A percentile compares a stretch with the other conserved stretches of the same genome.
phyloP scores from a whole-genome alignment of 1,284 basidiomycete genomes.

The Ceratobasidium sp. region DNA sequence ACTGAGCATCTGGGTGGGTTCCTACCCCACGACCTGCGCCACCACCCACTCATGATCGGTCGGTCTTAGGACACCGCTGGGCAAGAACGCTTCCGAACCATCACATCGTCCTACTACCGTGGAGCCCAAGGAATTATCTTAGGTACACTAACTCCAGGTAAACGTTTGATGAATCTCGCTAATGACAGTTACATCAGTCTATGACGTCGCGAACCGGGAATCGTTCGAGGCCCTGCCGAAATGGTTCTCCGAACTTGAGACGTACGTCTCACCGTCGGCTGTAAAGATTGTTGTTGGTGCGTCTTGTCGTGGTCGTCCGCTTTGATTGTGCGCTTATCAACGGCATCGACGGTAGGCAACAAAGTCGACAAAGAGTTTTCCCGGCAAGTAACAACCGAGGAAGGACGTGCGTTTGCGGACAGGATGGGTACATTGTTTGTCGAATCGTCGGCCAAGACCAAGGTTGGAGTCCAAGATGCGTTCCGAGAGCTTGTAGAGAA shows the following conservation, averaged over 20 bases:
- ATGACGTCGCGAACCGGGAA: constrained; percentile 90
- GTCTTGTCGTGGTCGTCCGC: constrained; percentile 3
- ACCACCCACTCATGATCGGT: background rate
- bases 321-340: background rate
- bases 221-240: constrained; percentile 91
- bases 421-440: constrained; percentile 85
- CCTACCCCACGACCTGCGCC: background rate
- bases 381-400: constrained; percentile 80
- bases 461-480: constrained; percentile 77
- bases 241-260: constrained; percentile 96
- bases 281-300: constrained; percentile 88
- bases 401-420: constrained; percentile 82
- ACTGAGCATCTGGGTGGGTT: constrained; percentile 78
- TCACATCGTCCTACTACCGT: constrained; percentile 90
- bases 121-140: constrained; percentile 90
- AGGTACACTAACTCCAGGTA: constrained; percentile 16
- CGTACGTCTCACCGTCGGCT: constrained; percentile 86
- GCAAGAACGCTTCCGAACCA: constrained; percentile 89
- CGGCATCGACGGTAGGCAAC: constrained; percentile 62
- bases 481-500: constrained; percentile 82
- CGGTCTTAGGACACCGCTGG: constrained; percentile 81
- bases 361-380: constrained; percentile 97
- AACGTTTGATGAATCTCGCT: background rate
- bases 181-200: constrained; percentile 62
- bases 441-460: constrained; percentile 89